Conservation (phyloP, 2,329 filamentous ascomycete species). For the Colletotrichum tofieldiae region DNA sequence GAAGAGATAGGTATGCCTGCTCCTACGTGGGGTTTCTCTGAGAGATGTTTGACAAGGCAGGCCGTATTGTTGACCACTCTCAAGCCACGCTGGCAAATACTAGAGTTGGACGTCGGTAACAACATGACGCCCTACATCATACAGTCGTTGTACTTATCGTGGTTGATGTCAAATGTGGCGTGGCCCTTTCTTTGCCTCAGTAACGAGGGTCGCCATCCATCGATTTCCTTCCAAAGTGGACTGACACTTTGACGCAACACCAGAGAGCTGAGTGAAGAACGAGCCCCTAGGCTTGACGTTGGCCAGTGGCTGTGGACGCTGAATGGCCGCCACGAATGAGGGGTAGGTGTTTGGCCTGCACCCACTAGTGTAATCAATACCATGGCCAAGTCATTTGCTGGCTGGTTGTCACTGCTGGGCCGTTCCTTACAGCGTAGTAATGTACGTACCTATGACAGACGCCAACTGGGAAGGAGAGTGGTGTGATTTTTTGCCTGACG, state of each 20-base stretch:
- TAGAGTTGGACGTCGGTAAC: not conserved
- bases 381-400: not conserved
- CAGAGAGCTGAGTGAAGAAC: not conserved
- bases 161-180: not conserved
- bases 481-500: no score
- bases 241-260: constrained; percentile 1
- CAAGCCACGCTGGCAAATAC: not conserved
- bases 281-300: constrained; percentile 1
- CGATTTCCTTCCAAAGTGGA: not conserved
- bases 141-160: not conserved
- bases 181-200: no score
- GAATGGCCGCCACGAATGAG: constrained; percentile 19
- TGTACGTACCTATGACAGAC: no score
- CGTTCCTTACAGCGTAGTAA: not conserved
- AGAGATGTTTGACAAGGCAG: not conserved
- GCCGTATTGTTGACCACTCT: not conserved
- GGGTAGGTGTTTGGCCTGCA: constrained; percentile 10
- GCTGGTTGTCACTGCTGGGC: not conserved
- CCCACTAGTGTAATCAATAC: not conserved
- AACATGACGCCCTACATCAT: not conserved
- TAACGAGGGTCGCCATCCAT: no score
- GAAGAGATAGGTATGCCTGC: not conserved
- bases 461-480: no score
- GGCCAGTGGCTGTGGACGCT: constrained; percentile 9
- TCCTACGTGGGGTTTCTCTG: not conserved